Conservation (phyloP, 805 yeast genomes). For the Tetrapisispora nanseiensis region DNA sequence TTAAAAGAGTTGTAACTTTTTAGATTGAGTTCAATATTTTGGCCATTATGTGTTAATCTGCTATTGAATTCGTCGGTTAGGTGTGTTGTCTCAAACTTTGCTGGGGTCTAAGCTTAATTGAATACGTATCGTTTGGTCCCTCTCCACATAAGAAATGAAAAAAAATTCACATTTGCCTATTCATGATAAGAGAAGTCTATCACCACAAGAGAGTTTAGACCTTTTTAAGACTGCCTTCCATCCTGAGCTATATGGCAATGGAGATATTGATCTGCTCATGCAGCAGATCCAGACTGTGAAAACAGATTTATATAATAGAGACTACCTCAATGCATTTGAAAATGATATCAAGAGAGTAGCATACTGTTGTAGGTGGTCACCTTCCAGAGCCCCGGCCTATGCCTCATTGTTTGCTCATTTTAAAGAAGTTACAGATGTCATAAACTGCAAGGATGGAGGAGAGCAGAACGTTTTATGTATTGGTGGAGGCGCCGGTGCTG, state of each 20-base stretch:
- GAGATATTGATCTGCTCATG: conserved; percentile 10
- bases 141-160: too few relatives aligned
- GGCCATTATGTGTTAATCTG: too few relatives aligned
- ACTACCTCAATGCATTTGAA: conserved; percentile 62
- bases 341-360: conserved; percentile 57
- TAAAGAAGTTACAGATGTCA: conserved; percentile 20
- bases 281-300: conserved; percentile 56
- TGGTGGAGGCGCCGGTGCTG: conserved; percentile 91
- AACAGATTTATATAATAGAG: conserved; percentile 55
- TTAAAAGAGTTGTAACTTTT: too few relatives aligned
- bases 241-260: conserved; percentile 18
- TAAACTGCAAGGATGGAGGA: conserved; percentile 6
- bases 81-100: too few relatives aligned
- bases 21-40: too few relatives aligned
- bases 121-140: too few relatives aligned
- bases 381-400: conserved; percentile 70
- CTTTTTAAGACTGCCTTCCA: conserved; percentile 22
- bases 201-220: conserved; percentile 26
- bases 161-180: conserved; percentile 13
- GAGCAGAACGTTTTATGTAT: conserved; percentile 43
- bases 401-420: conserved; percentile 52
- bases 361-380: conserved; percentile 78
- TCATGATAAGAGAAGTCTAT: conserved; percentile 16
- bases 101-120: too few relatives aligned
- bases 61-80: too few relatives aligned